Conservation (phyloP, 2,329 filamentous ascomycete genomes). For the Sclerotinia trifoliorum region DNA sequence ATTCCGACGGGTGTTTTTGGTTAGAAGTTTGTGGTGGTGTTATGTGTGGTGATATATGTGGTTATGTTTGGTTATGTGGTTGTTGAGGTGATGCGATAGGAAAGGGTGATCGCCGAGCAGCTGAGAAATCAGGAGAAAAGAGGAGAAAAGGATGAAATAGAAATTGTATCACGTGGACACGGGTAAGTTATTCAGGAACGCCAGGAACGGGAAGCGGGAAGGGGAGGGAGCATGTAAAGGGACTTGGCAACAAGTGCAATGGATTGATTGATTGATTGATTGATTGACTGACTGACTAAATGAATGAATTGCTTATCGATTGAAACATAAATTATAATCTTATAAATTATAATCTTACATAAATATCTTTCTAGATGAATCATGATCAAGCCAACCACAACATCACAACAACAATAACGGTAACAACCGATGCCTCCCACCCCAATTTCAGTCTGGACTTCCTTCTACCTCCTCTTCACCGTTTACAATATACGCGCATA, state of each 20-base stretch:
- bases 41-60: neutral
- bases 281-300: no score
- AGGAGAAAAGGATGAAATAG: neutral
- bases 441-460: neutral
- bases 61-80: neutral
- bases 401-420: neutral
- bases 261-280: neutral
- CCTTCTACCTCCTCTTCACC: neutral
- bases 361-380: neutral
- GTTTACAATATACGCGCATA: slow-evolving; percentile 7
- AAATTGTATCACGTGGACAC: neutral
- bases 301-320: neutral
- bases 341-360: no score
- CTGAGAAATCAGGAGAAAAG: neutral
- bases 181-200: slow-evolving; percentile 1
- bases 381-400: neutral
- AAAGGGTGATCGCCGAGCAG: neutral
- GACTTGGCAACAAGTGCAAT: neutral
- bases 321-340: neutral
- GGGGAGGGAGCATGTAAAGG: neutral
- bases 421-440: neutral
- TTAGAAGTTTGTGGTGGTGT: neutral
- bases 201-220: slow-evolving; percentile 1
- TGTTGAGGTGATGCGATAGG: neutral
- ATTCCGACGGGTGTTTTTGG: neutral